Evolutionary conservation across 352 stramenopile genomes (phyloP), one percentile per base, ranked within the genome.

Genomic region (Globisporangium cylindrosporum): DNA sequence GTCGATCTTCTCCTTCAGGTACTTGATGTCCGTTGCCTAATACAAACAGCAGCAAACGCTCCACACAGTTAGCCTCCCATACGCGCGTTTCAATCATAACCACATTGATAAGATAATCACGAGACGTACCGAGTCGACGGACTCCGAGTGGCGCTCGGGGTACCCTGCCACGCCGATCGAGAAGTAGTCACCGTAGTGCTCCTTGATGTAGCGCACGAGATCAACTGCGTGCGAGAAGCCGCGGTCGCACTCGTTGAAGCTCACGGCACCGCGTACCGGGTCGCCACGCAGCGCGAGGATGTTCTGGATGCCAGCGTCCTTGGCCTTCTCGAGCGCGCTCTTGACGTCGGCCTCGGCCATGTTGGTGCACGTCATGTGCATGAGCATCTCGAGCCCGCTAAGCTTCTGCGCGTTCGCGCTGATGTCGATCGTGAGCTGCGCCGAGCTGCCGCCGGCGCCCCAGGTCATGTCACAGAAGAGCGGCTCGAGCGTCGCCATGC

Each of bases 381-480:
- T 96, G 68, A 98, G 82, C 77, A 97, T 97, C 65, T 97, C 88
- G 62, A 98, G 77, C 4, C 91, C 88, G 67, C 88, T 90, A 57
- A 97, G 95, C 69, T 95, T 97, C 77, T 97, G 91, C 22, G 92
- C 89, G 67, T 98, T 97, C 43, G 84, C 80, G 70, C 86, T 92
- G 24, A 99, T 86, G 49, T 99, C 92, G 51, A 99, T 81, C 54
- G 97, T 99, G 53, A 99, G 88, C 57, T 98, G 90, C 46, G 95
- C 93, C 34, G 94, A 99, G 66, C 86, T 98, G 65, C 98, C 98
- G 62, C 97, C 97, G 59, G 98, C 98, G 68, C 97, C 97, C 98
- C 98, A 99, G 46, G 98, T 99, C 84, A 99, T 98, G 77, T 99
- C 97, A 24, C 94, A 98, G 78, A 99, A 99, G 8, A 99, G 86